phyloP scores from a whole-genome alignment of 257 asterid genomes.

The Cordia subcordata region DNA sequence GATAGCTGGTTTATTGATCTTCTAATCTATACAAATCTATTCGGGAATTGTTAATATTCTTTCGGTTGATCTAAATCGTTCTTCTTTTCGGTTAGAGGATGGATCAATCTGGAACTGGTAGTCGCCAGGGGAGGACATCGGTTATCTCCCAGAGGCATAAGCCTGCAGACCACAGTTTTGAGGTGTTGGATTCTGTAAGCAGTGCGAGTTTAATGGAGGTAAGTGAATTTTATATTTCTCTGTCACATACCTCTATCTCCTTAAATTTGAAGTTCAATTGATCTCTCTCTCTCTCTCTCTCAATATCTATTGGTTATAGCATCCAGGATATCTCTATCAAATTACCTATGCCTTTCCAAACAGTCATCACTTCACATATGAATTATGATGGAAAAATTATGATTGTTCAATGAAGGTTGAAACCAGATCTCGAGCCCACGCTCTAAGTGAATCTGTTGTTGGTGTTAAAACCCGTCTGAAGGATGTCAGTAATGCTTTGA shows the following conservation, averaged over 20 bases:
- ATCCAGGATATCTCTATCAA: too few species aligned
- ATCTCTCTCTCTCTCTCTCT: too few species aligned
- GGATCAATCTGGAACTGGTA: conserved; percentile 63
- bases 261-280: too few species aligned
- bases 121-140: conserved; percentile 55
- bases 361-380: neutral
- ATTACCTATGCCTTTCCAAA: too few species aligned
- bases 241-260: neutral
- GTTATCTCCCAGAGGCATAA: conserved; percentile 54
- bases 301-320: too few species aligned
- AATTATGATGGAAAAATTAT: too few species aligned
- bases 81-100: conserved; percentile 46
- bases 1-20: too few species aligned
- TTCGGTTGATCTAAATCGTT: conserved; percentile 3
- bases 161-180: conserved; percentile 34
- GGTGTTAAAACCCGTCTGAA: conserved; percentile 52
- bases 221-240: neutral
- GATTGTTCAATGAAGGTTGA: conserved; percentile 48
- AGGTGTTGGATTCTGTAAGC: conserved; percentile 63
- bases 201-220: conserved; percentile 88
- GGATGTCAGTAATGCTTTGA: conserved; percentile 79
- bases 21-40: too few species aligned
- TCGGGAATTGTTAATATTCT: too few species aligned
- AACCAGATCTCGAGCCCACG: conserved; percentile 64
- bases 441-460: conserved; percentile 48